These are phyloP conservation scores for Schwanniomyces etchellsii DNA, from an alignment of 1,139 yeast species.

Conservation along the genomic window DNA sequence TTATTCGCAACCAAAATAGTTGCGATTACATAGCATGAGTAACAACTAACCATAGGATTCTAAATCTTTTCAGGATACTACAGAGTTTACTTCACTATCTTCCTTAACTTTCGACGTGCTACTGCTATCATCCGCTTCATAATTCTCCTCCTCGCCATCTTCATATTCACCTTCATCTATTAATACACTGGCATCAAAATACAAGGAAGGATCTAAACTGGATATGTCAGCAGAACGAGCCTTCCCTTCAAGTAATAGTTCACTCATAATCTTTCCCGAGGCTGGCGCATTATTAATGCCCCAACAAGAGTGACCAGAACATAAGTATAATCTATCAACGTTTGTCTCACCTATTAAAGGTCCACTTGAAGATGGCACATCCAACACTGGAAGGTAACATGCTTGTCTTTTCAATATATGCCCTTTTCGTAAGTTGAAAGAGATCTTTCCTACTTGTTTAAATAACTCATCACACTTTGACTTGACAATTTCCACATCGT, in stretches of 20 bases:
- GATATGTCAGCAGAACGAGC: slow-evolving; percentile 72
- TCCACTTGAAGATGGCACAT: slow-evolving; percentile 87
- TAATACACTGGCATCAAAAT: slow-evolving; percentile 67
- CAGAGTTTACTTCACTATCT: too few species aligned
- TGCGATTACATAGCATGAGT: too few species aligned
- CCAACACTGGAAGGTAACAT: slow-evolving; percentile 90
- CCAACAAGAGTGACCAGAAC: slow-evolving; percentile 98
- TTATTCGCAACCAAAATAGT: too few species aligned
- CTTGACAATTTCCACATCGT: slow-evolving; percentile 83
- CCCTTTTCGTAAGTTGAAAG: slow-evolving; percentile 69
- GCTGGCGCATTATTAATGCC: slow-evolving; percentile 98
- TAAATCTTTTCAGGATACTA: too few species aligned
- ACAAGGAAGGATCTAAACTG: slow-evolving; percentile 77
- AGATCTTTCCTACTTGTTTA: slow-evolving; percentile 72
- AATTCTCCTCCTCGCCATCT: background rate
- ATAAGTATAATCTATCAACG: slow-evolving; percentile 69
- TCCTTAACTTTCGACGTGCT: too few species aligned
- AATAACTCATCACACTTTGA: slow-evolving; percentile 87
- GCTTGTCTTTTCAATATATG: slow-evolving; percentile 83
- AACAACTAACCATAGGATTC: too few species aligned
- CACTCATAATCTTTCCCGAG: slow-evolving; percentile 89
- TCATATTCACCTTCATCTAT: slow-evolving; percentile 24
- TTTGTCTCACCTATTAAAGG: slow-evolving; percentile 93
- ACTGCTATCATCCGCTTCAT: background rate
- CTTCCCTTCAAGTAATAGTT: slow-evolving; percentile 79